Base-by-base conservation (phyloP, 352 stramenopile species). In the Pythium brachiatum region DNA sequence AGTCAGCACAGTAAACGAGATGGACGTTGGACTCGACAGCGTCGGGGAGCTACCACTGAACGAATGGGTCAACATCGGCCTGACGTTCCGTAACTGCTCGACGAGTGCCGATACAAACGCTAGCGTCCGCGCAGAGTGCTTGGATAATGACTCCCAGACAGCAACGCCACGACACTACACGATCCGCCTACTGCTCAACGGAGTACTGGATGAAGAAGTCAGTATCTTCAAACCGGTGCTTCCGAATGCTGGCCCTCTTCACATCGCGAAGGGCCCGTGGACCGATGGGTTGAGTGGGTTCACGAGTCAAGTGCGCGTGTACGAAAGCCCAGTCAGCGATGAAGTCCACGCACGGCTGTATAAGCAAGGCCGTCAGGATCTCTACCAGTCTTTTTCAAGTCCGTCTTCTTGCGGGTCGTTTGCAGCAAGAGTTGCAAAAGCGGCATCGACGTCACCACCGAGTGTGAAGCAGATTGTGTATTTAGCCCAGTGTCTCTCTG, bases 201-300 rank as follows among this genome's bases (percentile, higher is more conserved):
- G 84, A 0, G 23, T 69, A 0, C 41, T 88, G 16, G 81, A 92
- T 54, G 72, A 76, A 27, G 62, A 78, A n/a, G 63, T 83, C 29
- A 60, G 68, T 6, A 64, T 91, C 1, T 68, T 73, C 21, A 66
- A 83, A 7, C 57, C 70, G 23, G 82, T 89, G 8, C 15, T 83
- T 26, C 41, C 74, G 5, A 91, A 90, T 51, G 44, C n/a, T 23
- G 88, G 84, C 0, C 74, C 78, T 7, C 62, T 96, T 18, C 73
- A 92, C 13, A 64, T 96, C 39, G 81, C 70, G 0, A 81, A 88
- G 27, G 83, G 82, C 0, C 83, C 86, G 0, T 92, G 86, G 78
- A 86, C 79, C 0, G 67, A 86, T 13, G 83, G 83, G 0, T 75
- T 92, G 57, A 50, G 62, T 9, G 86, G 85, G 2, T 90, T 94